Conservation (phyloP, 140 eudicot species). For the Flaveria floridana region DNA sequence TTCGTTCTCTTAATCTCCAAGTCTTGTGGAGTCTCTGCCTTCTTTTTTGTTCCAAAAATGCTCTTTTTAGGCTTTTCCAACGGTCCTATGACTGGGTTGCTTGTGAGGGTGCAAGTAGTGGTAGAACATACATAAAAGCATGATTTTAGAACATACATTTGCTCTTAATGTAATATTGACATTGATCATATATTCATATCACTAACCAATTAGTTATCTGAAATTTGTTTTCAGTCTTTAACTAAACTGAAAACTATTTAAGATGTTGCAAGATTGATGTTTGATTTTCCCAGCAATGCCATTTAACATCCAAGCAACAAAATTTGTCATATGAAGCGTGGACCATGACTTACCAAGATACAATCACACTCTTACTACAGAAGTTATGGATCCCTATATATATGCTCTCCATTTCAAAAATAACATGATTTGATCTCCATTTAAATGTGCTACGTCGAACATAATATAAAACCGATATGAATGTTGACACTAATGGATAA, state of each 20-base stretch:
- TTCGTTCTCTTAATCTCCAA: slow-evolving; percentile 63
- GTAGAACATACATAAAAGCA: slow-evolving; percentile 9
- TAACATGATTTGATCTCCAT: too few species aligned
- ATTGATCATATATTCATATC: slow-evolving; percentile 12
- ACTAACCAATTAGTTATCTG: slow-evolving; percentile 7
- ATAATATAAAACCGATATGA: too few species aligned
- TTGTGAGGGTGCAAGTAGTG: slow-evolving; percentile 24
- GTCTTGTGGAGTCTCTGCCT: slow-evolving; percentile 41
- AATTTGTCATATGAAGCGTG: too few species aligned
- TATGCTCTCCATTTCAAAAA: too few species aligned
- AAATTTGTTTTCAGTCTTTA: slow-evolving; percentile 4
- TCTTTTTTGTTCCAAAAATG: slow-evolving; percentile 38
- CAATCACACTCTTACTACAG: not conserved
- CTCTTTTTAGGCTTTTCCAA: slow-evolving; percentile 40
- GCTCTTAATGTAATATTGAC: not conserved
- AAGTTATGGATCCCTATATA: too few species aligned
- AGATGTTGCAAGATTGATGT: not conserved
- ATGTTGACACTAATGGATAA: too few species aligned
- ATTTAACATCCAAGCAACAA: slow-evolving; percentile 8
- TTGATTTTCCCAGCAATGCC: not conserved
- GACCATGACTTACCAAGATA: not conserved
- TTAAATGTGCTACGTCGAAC: too few species aligned
- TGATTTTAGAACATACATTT: not conserved
- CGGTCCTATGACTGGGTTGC: slow-evolving; percentile 54
- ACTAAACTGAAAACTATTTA: not conserved